Evolutionary conservation across 257 asterid genomes (phyloP), one percentile per base, ranked within the genome.

Genomic region (Solanum tacnaense): DNA sequence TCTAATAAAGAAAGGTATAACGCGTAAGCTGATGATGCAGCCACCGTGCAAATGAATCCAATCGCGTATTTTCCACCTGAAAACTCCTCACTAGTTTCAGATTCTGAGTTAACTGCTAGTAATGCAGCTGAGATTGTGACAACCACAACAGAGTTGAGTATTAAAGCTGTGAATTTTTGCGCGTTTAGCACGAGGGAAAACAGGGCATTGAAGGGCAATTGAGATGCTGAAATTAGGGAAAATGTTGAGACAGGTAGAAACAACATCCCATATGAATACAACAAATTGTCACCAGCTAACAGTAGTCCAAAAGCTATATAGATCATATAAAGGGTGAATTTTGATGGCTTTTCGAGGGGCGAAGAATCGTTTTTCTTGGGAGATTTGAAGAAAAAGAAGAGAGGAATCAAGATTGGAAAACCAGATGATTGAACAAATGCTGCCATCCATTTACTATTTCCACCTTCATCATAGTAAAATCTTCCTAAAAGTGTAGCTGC

Each of bases 391-490:
- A 85, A 36, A 83, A 90, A 86, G 5, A 87, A n/a, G 34, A 90
- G 86, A 11, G 91, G 93, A 41, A 90, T 49, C 16, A 91, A 18
- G 13, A 88, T 12, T 1, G 92, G 93, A 12, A 91, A 91, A 71
- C 91, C 93, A 38, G 90, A 89, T 27, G 92, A 85, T 73, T 88
- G 91, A 34, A 91, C 92, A 12, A 91, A 74, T n/a, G 93, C 90
- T 16, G 91, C 90, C 85, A 90, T 89, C 93, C 93, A 91, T 87
- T 87, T 91, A 84, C 93, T 91, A 86, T 91, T 90, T 12, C 93
- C 93, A 31, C 93, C 93, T 62, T 90, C 84, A 52, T 90, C 90
- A 84, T 71, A 91, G 88, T 90, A 91, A 29, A 90, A 58, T 39
- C 91, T 85, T 79, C 93, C 93, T 46, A 91, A n/a, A 44, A 90